Percentiles rank a stretch among this genome's conserved stretches.
Conservation (phyloP, 2,329 filamentous ascomycete species). For the Botryosphaeria dothidea region DNA sequence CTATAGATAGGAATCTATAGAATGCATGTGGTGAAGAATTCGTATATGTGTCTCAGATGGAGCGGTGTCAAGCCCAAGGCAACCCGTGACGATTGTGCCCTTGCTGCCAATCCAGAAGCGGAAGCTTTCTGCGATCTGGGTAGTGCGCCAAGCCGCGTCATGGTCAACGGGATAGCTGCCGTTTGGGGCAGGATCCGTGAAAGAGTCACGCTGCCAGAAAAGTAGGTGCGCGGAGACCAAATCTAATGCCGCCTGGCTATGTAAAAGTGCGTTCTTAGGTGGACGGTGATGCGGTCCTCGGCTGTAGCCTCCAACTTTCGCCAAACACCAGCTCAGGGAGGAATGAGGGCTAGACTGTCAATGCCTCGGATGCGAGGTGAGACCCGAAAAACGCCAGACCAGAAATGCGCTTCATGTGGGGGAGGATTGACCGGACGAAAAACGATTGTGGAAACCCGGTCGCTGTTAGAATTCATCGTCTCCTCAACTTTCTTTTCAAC, state of each 20-base stretch:
- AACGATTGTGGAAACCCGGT: neutral
- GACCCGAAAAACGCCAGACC: neutral
- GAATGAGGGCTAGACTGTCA: neutral
- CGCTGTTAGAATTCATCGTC: neutral
- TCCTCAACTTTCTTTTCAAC: slow-evolving; percentile 1
- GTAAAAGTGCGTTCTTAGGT: neutral
- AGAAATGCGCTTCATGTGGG: neutral
- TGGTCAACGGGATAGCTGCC: neutral
- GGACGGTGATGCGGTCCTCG: neutral
- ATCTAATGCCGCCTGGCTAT: neutral
- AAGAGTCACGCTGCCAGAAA: neutral
- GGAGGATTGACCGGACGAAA: neutral
- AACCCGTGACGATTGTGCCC: neutral
- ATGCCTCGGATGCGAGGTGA: neutral
- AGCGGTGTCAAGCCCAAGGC: neutral
- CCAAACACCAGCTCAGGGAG: neutral
- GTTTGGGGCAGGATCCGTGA: neutral
- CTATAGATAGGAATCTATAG: neutral
- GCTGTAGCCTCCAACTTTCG: neutral
- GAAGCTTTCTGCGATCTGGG: slow-evolving; percentile 6
- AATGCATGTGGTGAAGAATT: neutral
- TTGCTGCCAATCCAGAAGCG: neutral
- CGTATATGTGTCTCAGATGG: neutral
- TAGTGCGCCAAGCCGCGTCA: slow-evolving; percentile 5
- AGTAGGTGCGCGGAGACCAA: neutral